These are phyloP conservation scores for Leishmania arabica DNA, from an alignment of 208 protist species.

Conservation along the genomic window DNA sequence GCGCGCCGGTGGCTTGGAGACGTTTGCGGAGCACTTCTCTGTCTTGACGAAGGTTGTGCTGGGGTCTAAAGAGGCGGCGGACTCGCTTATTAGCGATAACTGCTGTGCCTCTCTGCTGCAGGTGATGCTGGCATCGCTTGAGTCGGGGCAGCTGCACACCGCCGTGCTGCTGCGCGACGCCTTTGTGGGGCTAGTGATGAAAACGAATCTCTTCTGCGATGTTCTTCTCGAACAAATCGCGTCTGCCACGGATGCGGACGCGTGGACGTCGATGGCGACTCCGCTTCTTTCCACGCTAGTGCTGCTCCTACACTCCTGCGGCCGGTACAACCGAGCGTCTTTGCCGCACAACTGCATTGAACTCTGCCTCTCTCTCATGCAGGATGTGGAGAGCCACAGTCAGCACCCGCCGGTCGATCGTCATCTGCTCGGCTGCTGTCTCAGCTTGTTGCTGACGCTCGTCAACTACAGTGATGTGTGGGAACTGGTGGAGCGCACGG, in stretches of 20 bases:
- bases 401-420: constrained; percentile 36
- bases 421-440: constrained; percentile 49
- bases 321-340: constrained; percentile 38
- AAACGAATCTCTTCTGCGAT: constrained; percentile 45
- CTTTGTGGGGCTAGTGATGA: constrained; percentile 45
- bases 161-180: constrained; percentile 51
- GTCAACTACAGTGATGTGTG: constrained; percentile 75
- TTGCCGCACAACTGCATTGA: constrained; percentile 59
- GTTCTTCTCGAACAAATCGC: constrained; percentile 42
- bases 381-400: constrained; percentile 34
- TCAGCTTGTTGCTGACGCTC: constrained; percentile 52
- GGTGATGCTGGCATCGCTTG: constrained; percentile 35
- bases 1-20: constrained; percentile 8
- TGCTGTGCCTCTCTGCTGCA: constrained; percentile 34
- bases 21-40: constrained; percentile 41
- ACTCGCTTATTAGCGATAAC: constrained; percentile 28
- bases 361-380: constrained; percentile 58
- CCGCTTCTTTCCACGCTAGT: constrained; percentile 56
- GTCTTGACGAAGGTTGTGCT: constrained; percentile 44
- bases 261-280: constrained; percentile 42
- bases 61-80: constrained; percentile 17
- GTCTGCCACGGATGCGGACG: constrained; percentile 20
- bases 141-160: constrained; percentile 13
- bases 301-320: constrained; percentile 37
- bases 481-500: constrained; percentile 45